These are phyloP conservation scores for Amanita subjunquillea DNA, from an alignment of 768 basidiomycete species.

Conservation along the genomic window DNA sequence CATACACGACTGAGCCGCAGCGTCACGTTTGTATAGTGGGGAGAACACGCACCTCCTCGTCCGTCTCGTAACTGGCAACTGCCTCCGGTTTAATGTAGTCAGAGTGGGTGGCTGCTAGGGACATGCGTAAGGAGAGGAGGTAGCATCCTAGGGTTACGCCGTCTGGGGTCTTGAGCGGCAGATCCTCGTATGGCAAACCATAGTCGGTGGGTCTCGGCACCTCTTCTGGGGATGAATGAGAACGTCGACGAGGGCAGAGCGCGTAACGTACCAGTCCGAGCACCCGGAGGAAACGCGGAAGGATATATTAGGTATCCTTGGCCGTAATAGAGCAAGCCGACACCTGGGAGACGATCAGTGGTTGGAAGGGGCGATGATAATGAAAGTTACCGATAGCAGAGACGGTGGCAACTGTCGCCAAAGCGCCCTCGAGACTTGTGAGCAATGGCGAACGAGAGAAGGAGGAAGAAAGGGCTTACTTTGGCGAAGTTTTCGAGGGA, in stretches of 20 bases:
- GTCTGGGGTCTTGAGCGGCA: slow-evolving; percentile 67
- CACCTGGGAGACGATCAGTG: slow-evolving; percentile 29
- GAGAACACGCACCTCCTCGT: slow-evolving; percentile 44
- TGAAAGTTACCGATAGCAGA: slow-evolving; percentile 39
- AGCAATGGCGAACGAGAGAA: background rate
- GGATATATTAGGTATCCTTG: slow-evolving; percentile 91
- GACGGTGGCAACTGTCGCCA: slow-evolving; percentile 47
- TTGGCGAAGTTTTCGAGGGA: slow-evolving; percentile 38
- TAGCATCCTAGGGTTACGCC: slow-evolving; percentile 65
- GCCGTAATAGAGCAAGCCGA: slow-evolving; percentile 72
- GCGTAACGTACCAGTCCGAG: slow-evolving; percentile 50
- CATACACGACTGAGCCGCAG: background rate
- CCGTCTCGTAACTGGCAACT: slow-evolving; percentile 26
- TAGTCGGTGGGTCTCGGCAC: slow-evolving; percentile 64
- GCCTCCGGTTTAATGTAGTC: slow-evolving; percentile 20
- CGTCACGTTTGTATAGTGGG: background rate
- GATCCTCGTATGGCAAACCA: slow-evolving; percentile 64
- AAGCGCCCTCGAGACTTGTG: slow-evolving; percentile 29
- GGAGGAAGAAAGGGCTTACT: slow-evolving; percentile 15
- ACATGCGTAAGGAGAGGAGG: slow-evolving; percentile 55
- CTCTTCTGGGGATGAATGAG: slow-evolving; percentile 28
- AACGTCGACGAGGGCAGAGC: background rate
- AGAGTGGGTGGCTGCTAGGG: slow-evolving; percentile 26
- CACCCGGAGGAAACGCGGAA: slow-evolving; percentile 68
- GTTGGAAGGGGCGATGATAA: background rate